Evolutionary conservation across 2,329 filamentous ascomycete genomes (phyloP), one percentile per base, ranked within the genome.

Genomic region (Paraconiothyrium sp.): DNA sequence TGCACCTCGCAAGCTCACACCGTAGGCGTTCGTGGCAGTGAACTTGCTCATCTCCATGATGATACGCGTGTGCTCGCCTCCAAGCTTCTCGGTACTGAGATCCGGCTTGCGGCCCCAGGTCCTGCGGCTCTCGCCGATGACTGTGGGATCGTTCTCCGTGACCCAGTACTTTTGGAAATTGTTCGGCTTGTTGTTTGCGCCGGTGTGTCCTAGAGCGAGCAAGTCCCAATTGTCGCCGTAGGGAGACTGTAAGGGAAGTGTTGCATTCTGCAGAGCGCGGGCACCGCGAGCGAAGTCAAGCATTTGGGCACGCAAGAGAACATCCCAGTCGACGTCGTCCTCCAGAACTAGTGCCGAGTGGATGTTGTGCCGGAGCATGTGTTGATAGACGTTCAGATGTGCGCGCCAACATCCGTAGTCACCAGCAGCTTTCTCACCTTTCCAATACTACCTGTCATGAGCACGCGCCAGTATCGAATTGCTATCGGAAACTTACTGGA

Each of bases 141-240:
- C 65, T 10, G 65, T 67, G 13, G 61, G 63, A 44, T 67, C 65
- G 37, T 66, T 50, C 9, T 54, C 24, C 8, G 59, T 64, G 54
- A 67, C 20, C 58, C 59, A 67, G 57, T 66, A 67, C n/a, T 49
- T 52, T 39, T 59, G 52, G 9, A 60, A 49, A 22, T 48, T 51
- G 24, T 51, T 52, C 14, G 57, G 52, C 37, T 62, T 62, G 54
- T 66, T 65, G 61, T 66, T 55, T 14, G 54, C 56, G 9, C 72
- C 76, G 54, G 72, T 79, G 62, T 80, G 78, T 5, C 78, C 78
- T 0, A 76, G 66, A 66, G 73, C 73, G 8, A 80, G 67, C 22
- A 79, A 37, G 55, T 80, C 76, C 77, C 78, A 79, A 32, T 74
- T 62, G 41, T 78, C 70, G 2, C 73, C 78, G 52, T 76, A 78